These are phyloP conservation scores for Anisodus tanguticus DNA, from an alignment of 257 asterid species.

Conservation along the genomic window DNA sequence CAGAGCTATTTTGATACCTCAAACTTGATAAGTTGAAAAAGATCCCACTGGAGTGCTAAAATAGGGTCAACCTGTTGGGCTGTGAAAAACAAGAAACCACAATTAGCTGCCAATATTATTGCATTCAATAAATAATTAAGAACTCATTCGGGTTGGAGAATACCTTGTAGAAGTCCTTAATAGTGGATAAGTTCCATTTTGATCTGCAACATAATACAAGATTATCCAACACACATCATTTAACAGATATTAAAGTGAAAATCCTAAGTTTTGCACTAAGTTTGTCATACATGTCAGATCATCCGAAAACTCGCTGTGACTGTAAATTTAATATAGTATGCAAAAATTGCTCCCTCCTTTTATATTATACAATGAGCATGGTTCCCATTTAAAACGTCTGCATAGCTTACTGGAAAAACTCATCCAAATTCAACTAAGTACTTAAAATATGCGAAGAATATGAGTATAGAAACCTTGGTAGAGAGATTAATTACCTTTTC, in stretches of 20 bases:
- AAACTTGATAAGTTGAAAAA: conserved; percentile 31
- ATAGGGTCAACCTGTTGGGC: conserved; percentile 72
- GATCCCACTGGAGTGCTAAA: conserved; percentile 30
- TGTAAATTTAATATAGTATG: background rate
- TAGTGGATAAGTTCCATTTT: conserved; percentile 79
- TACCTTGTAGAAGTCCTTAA: conserved; percentile 57
- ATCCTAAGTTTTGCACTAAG: background rate
- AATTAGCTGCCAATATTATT: conserved; percentile 36
- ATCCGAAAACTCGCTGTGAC: background rate
- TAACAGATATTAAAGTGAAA: background rate
- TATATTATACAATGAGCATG: background rate
- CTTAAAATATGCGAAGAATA: background rate
- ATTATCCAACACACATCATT: conserved; percentile 32
- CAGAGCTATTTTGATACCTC: conserved; percentile 19
- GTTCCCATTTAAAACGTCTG: background rate
- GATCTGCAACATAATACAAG: conserved; percentile 59
- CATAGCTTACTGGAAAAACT: background rate
- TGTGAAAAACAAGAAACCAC: conserved; percentile 49
- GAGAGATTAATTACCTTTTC: conserved; percentile 52
- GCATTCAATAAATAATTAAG: conserved; percentile 1
- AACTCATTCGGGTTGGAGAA: conserved; percentile 21
- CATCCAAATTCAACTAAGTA: background rate
- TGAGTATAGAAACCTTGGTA: background rate
- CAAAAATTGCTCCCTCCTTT: background rate
- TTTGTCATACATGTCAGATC: conserved; percentile 7